A percentile compares a stretch with the other conserved stretches of the same genome.
Conservation (phyloP, 192 early-diverging fungal genomes). For the Paraglomus brasilianum region DNA sequence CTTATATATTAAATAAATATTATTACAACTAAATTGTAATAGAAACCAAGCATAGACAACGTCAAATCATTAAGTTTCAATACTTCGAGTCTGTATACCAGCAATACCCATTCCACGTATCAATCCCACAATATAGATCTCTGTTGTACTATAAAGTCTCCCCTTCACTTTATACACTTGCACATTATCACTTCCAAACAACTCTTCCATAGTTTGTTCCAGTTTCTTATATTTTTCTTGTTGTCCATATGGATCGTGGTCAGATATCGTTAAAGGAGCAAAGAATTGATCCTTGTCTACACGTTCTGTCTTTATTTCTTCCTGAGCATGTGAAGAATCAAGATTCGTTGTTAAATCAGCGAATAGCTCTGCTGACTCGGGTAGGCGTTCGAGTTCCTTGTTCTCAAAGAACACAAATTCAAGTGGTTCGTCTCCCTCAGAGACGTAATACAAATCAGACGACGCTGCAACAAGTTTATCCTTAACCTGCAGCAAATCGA, state of each 20-base stretch:
- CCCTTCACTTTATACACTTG: slow-evolving; percentile 6
- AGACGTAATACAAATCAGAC: background rate
- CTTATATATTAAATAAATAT: too few relatives aligned
- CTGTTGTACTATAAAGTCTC: background rate
- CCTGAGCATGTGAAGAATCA: background rate
- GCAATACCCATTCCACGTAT: background rate
- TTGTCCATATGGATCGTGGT: slow-evolving; percentile 23
- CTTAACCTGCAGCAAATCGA: slow-evolving; percentile 1
- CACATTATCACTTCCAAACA: slow-evolving; percentile 17
- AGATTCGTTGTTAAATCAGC: background rate
- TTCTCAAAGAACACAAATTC: slow-evolving; percentile 21
- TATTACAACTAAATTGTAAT: background rate
- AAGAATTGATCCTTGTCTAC: slow-evolving; percentile 10
- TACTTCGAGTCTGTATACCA: background rate
- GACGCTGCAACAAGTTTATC: background rate
- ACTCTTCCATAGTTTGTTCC: slow-evolving; percentile 13
- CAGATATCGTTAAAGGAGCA: background rate
- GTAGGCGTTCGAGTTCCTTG: background rate
- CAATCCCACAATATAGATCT: slow-evolving; percentile 9
- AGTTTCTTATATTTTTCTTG: slow-evolving; percentile 15
- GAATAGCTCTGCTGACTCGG: background rate
- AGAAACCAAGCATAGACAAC: background rate
- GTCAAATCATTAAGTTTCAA: slow-evolving; percentile 11
- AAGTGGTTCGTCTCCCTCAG: background rate
- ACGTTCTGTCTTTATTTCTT: background rate